phyloP scores from a whole-genome alignment of 164 flowering plant genomes.

The Cinnamomum chago region DNA sequence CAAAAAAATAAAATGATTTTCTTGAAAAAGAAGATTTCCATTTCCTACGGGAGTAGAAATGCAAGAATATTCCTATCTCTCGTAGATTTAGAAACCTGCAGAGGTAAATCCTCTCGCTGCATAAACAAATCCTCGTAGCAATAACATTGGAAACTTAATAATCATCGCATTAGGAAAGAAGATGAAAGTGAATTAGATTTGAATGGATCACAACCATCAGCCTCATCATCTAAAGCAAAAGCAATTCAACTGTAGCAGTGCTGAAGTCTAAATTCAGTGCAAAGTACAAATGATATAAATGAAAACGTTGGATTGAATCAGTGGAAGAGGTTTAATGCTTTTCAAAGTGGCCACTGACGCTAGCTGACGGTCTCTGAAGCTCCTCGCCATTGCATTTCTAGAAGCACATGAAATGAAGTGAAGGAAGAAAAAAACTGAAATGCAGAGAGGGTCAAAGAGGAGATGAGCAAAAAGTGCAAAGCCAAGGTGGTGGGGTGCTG shows the following conservation, averaged over 20 bases:
- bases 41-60: too few species aligned
- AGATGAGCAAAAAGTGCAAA: conserved; percentile 15
- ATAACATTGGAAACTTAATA: too few species aligned
- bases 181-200: neutral
- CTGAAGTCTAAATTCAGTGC: conserved; percentile 6
- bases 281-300: neutral
- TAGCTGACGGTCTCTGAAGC: neutral
- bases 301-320: neutral
- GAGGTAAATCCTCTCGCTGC: too few species aligned
- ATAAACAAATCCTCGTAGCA: too few species aligned
- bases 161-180: too few species aligned
- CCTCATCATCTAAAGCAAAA: neutral
- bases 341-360: conserved; percentile 21
- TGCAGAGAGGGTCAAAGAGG: conserved; percentile 9
- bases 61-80: too few species aligned
- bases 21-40: too few species aligned
- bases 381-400: conserved; percentile 9
- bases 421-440: neutral
- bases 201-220: neutral
- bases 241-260: neutral
- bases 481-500: conserved; percentile 10
- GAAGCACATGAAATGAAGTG: conserved; percentile 7
- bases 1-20: too few species aligned
- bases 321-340: conserved; percentile 13
- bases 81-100: too few species aligned